Evolutionary conservation across 441 rosid genomes (phyloP), one percentile per base, ranked within the genome.

Genomic region (Aleurites moluccanus): DNA sequence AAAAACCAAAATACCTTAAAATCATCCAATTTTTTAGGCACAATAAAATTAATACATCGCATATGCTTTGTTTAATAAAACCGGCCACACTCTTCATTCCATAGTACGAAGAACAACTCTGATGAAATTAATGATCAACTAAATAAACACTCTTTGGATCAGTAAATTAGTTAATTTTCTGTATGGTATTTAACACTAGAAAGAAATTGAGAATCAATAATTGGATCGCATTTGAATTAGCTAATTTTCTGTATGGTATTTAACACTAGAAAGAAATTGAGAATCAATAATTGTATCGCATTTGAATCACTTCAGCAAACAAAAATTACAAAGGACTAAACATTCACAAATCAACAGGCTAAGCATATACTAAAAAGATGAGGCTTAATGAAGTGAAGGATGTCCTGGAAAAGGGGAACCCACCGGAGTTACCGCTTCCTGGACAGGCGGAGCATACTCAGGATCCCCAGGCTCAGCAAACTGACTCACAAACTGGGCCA

Each of bases 381-480:
- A 33, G 35, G 3, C 35, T 33, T 33, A 33, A 33, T 33, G 3
- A 33, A 38, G 40, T 38, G 40, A 38, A 6, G 40, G 44, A 63
- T 18, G 40, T 40, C 4, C n/a, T 6, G 25, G 10, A 60, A n/a
- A 64, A 66, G 62, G 62, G 30, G 40, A 74, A 64, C 91, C 53
- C 90, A 96, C 99, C 73, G 95, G 94, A 67, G 91, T 88, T 87
- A 93, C 98, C 70, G 84, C 97, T 80, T 86, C 82, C 38, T 81
- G 87, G 67, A 88, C 87, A 55, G 97, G 97, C 38, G 97, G 98
- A 78, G 96, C 87, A 77, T 93, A 93, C 79, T 93, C 91, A 28
- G 97, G 88, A 80, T 92, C 97, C 67, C 88, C 96, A 64, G 91
- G 95, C 76, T 93, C 94, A 62, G 97, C 97, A 86, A 96, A 96